Base-by-base conservation (phyloP, 2,329 filamentous ascomycete genomes). In the Ophiostoma montium region DNA sequence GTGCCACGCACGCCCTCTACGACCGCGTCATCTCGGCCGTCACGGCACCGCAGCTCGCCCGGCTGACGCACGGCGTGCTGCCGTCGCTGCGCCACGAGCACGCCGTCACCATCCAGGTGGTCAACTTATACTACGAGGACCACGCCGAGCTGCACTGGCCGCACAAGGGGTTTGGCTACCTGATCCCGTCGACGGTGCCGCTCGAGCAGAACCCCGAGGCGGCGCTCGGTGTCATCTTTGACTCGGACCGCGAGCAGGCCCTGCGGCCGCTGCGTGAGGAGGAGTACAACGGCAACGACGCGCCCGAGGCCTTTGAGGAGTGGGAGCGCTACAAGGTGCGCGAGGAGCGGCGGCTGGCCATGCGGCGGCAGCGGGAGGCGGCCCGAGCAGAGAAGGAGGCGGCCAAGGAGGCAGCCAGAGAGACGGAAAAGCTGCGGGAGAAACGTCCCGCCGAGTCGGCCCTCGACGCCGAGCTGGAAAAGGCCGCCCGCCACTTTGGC, bases 201-300 rank as follows among this genome's bases (percentile, higher is more conserved):
- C 52, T 53, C 30, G 58, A 56, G 2, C 46, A 58, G 38, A 64
- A 63, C 53, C 61, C 60, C 2, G 63, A 62, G 57, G 60, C 52
- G 57, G 57, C 61, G 8, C 78, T 98, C 6, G 92, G 92, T 54
- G 89, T 96, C 47, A 84, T 96, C 52, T 96, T 96, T 64, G 88
- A 95, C 64, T 86, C 81, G 2, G 80, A 86, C 54, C 74, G 75
- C 16, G 60, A 64, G 23, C 51, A 51, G 12, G 52, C 47, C 16
- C 52, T 63, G 46, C 57, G 59, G 23, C 35, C 48, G 30, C 38
- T 50, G 47, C 39, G 39, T 23, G 39, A 42, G 39, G 39, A 42
- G 39, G 39, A 42, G 39, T 42, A 11, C 9, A 12, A 36, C 30
- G 32, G 15, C 4, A 42, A 42, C 39, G 39, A 42, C 39, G 30